phyloP scores from a whole-genome alignment of 225 moss, liverwort and hornwort species.

The Physcomitrellopsis africana region DNA sequence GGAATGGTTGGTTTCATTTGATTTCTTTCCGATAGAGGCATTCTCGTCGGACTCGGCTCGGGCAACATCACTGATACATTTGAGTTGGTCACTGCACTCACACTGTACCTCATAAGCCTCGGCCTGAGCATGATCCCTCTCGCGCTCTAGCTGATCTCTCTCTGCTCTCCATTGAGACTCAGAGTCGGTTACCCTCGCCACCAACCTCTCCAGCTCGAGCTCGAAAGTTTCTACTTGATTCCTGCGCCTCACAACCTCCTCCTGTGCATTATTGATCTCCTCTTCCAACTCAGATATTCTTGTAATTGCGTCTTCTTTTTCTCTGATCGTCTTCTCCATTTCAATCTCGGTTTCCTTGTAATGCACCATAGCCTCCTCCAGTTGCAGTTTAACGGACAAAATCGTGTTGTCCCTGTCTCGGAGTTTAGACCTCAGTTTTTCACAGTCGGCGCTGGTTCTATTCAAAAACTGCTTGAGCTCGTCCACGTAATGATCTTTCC shows the following conservation, averaged over 20 bases:
- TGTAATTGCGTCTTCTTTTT: conserved; percentile 45
- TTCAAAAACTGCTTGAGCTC: conserved; percentile 55
- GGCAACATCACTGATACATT: conserved; percentile 30
- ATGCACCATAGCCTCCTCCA: conserved; percentile 57
- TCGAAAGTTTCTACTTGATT: conserved; percentile 53
- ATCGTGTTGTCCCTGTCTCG: conserved; percentile 63
- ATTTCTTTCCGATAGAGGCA: conserved; percentile 29
- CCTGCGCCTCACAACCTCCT: conserved; percentile 44
- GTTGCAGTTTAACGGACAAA: conserved; percentile 51
- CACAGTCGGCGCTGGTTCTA: conserved; percentile 46
- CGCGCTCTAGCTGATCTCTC: conserved; percentile 49
- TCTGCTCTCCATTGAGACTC: conserved; percentile 50
- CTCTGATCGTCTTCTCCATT: conserved; percentile 56
- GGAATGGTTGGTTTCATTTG: background rate
- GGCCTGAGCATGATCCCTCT: conserved; percentile 45
- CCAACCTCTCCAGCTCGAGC: conserved; percentile 51
- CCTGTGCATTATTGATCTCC: conserved; percentile 23
- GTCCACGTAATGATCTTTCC: conserved; percentile 38
- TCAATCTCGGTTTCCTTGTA: conserved; percentile 57
- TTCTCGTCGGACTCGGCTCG: conserved; percentile 34
- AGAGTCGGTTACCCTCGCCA: conserved; percentile 57
- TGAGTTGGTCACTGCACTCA: conserved; percentile 37
- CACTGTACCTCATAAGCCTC: conserved; percentile 39
- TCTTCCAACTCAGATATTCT: conserved; percentile 44
- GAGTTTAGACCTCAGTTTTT: conserved; percentile 48